Conservation (phyloP, 202 grass and related monocot genomes). For the Musa balbisiana region DNA sequence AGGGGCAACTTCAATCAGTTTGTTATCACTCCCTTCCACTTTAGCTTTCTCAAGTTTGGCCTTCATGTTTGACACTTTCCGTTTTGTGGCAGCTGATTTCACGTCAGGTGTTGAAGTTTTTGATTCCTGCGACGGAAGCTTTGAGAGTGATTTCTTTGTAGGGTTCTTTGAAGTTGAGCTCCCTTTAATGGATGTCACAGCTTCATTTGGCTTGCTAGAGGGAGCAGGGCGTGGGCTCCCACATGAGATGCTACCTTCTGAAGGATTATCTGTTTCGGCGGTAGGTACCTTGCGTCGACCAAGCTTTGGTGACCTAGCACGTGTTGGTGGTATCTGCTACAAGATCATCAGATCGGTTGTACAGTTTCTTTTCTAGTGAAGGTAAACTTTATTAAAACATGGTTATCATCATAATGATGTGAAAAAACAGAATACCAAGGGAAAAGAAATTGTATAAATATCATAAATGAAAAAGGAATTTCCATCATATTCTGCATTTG, state of each 20-base stretch:
- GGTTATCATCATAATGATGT: too few species aligned
- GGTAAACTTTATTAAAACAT: too few species aligned
- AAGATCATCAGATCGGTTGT: background rate
- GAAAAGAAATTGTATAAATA: background rate
- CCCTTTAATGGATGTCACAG: conserved; percentile 38
- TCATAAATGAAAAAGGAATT: background rate
- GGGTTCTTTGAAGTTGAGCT: conserved; percentile 34
- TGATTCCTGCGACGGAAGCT: conserved; percentile 33
- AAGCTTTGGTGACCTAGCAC: conserved; percentile 88
- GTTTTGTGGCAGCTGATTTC: conserved; percentile 28
- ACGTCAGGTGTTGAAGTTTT: conserved; percentile 28
- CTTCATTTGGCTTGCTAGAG: conserved; percentile 36
- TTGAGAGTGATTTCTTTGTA: conserved; percentile 44
- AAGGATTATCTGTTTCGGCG: conserved; percentile 33
- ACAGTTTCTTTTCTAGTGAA: background rate
- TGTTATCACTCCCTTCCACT: conserved; percentile 26
- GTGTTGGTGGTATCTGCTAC: conserved; percentile 80
- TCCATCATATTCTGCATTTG: background rate
- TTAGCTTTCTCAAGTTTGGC: conserved; percentile 33
- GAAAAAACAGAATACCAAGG: background rate
- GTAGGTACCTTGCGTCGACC: conserved; percentile 55
- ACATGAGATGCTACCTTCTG: conserved; percentile 53
- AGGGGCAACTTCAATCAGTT: conserved; percentile 21
- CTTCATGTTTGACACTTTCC: conserved; percentile 25
- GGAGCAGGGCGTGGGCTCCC: conserved; percentile 38